phyloP scores from a whole-genome alignment of 1,284 basidiomycete species.

The Cryptococcus sp. region DNA sequence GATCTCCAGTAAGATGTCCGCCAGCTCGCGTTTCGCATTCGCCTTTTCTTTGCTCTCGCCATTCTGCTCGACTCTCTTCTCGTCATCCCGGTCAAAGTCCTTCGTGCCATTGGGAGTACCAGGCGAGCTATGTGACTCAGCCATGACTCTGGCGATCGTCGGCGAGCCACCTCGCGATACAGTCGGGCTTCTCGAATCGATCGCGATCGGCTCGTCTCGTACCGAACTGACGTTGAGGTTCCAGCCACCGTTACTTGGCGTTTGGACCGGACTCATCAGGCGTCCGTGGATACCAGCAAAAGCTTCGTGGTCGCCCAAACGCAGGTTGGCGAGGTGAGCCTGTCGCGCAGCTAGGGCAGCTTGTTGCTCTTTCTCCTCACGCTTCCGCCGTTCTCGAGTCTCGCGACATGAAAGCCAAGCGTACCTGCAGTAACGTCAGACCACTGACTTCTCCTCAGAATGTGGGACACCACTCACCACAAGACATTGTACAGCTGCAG shows the following conservation, averaged over 20 bases:
- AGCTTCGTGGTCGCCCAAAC: conserved; percentile 18
- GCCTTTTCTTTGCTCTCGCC: not conserved
- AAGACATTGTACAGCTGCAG: conserved; percentile 87
- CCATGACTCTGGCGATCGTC: not conserved
- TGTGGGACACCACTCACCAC: conserved; percentile 67
- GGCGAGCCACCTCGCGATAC: conserved; percentile 11
- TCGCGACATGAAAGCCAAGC: conserved; percentile 46
- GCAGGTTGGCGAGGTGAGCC: conserved; percentile 21
- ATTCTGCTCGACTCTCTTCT: not conserved
- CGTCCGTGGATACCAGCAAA: not conserved
- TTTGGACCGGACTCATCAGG: conserved; percentile 1
- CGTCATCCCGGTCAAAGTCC: not conserved
- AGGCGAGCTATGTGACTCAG: not conserved
- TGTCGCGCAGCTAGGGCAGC: conserved; percentile 17
- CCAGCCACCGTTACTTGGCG: conserved; percentile 1
- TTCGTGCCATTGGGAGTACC: conserved; percentile 2
- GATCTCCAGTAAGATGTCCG: conserved; percentile 8
- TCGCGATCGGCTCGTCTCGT: conserved; percentile 24
- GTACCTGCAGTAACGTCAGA: conserved; percentile 31
- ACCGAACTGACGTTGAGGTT: conserved; percentile 29
- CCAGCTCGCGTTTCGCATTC: conserved; percentile 7
- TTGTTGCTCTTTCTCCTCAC: conserved; percentile 25
- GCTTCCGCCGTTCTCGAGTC: conserved; percentile 27
- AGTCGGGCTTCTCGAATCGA: conserved; percentile 2
- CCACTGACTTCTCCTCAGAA: not conserved